Evolutionary conservation across 176 grass and related monocot genomes (phyloP), one percentile per base, ranked within the genome.

Genomic region (Echinochloa phyllopogon): DNA sequence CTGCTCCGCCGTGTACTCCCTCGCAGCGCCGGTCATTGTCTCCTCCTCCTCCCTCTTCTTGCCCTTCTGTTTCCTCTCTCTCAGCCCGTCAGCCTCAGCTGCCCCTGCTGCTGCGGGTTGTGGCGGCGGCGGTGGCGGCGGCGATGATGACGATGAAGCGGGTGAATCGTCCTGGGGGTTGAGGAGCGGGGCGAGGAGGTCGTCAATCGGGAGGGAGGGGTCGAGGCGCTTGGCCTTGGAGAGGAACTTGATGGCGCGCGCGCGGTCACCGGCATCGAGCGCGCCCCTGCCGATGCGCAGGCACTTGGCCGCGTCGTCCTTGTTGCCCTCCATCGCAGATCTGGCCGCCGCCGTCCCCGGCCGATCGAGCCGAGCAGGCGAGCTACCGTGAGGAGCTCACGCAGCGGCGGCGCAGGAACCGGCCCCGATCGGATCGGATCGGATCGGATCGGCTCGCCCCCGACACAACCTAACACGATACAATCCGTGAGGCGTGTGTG

Each of bases 231-330:
- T 89, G 16, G 96, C 96, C 74, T 96, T 99, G 67, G 74, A 76
- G 21, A 99, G 65, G 75, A 99, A 99, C 75, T 96, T 99, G 61
- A 94, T 14, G 72, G 96, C 96, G 23, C 96, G 91, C 17, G 74
- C 14, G 24, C 65, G 86, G 55, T 99, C 96, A 6, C 94, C 94
- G 6, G 81, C 85, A 14, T 90, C 85, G 47, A 96, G 68, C 42
- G 96, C 93, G 9, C 69, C 78, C 82, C 86, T 94, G 16, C 86
- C 96, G 68, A 99, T 99, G 49, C 94, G 86, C 83, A 99, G 69
- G 90, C 93, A 95, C 80, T 96, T 96, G 76, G 43, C 77, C 3
- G 96, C 96, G 68, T 99, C 96, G 76, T 96, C 96, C 82, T 96
- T 99, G 94, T 99, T 99, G 49, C 96, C 94, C 8, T 99, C 96